Evolutionary conservation across 176 grass and related monocot genomes (phyloP).

Genomic region (Phoenix dactylifera): DNA sequence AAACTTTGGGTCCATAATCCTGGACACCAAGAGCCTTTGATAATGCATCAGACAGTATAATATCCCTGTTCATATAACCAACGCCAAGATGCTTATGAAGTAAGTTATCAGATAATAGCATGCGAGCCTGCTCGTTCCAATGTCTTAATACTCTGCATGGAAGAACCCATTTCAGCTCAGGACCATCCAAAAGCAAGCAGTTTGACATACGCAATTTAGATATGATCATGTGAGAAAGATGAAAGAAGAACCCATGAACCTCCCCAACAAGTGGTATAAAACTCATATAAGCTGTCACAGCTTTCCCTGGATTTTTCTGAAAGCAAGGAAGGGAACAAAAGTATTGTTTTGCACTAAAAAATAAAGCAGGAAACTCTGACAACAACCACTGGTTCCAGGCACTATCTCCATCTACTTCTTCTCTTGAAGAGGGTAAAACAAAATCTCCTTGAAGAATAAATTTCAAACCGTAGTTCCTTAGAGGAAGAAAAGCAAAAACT

Average conservation of each 20-base stretch:
- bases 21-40: constrained; percentile 67
- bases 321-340: constrained; percentile 85
- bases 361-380: constrained; percentile 78
- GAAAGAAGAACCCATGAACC: constrained; percentile 89
- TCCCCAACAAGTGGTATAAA: constrained; percentile 93
- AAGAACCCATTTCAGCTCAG: constrained; percentile 46
- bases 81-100: constrained; percentile 74
- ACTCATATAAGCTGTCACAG: constrained; percentile 74
- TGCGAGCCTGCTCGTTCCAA: constrained; percentile 63
- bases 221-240: constrained; percentile 79
- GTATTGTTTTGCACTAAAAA: constrained; percentile 55
- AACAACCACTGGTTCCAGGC: constrained; percentile 98
- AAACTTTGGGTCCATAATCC: constrained; percentile 69
- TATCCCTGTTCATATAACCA: constrained; percentile 77
- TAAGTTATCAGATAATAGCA: constrained; percentile 57
- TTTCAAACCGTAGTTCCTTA: constrained; percentile 91
- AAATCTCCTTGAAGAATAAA: constrained; percentile 99
- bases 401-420: constrained; percentile 96
- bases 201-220: constrained; percentile 59
- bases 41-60: constrained; percentile 70
- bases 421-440: constrained; percentile 91
- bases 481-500: constrained; percentile 91
- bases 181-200: constrained; percentile 87
- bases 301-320: constrained; percentile 57
- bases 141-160: constrained; percentile 71